Base-by-base conservation (phyloP, 2,329 filamentous ascomycete genomes). In the Phialemonium atrogriseum region DNA sequence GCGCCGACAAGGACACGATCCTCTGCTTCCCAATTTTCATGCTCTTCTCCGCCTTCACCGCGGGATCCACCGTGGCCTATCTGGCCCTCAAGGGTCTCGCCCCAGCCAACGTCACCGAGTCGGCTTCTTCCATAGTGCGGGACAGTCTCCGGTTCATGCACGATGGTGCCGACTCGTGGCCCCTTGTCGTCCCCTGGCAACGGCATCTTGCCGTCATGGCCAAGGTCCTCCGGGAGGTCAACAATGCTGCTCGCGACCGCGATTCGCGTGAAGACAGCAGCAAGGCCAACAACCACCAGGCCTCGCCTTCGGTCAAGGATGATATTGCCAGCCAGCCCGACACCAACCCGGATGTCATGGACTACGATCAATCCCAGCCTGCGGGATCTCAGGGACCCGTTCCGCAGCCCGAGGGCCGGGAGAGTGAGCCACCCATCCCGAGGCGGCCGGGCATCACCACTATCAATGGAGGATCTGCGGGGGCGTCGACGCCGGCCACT, bases 11-110 rank as follows among this genome's bases (percentile, higher is more conserved):
- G 55, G 70, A 76, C 33, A 59, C 62, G 15, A 60, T 68, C n/a
- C 58, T 70, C n/a, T 74, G 68, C 51, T 73, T 76, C 52, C 73
- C 73, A 22, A 71, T 77, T 33, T 73, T 75, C 39, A 77, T 77
- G 73, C 58, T 77, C 10, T 77, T 77, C 49, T 70, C 72, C 0
- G 68, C 71, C 30, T 77, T 77, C 39, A 76, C 71, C 0, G 70
- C 72, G 3, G 71, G 71, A 38, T 72, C 72, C 3, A 77, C 73
- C 1, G 67, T 76, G 2, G 73, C 73, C 10, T 77, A 75, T 51
- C 60, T 77, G 18, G 73, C 71, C n/a, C 62, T 77, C 27, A 77
- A 76, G 55, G 70, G 71, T 8, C 50, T 77, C 7, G 72, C 72
- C 1, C 72, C 72, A 1, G 54, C 60, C 10, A 70, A 70, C 38